A percentile compares a stretch with the other conserved stretches of the same genome.
Conservation (phyloP, 495 filamentous ascomycete genomes). For the Talaromyces stipitatus region DNA sequence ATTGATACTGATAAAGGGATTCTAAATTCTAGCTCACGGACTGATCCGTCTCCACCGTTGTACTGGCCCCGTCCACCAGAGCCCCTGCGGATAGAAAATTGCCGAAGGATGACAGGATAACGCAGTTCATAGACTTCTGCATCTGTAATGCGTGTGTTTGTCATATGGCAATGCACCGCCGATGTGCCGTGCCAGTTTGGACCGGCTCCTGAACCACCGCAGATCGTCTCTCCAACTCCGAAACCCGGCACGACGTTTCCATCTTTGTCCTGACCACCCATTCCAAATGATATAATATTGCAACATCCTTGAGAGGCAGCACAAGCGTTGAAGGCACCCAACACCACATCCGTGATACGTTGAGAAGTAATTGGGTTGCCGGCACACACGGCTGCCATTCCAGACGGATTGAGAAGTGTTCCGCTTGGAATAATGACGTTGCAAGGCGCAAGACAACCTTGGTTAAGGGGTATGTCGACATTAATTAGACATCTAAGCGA, state of each 20-base stretch:
- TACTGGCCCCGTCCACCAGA: conserved; percentile 67
- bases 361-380: conserved; percentile 95
- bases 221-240: conserved; percentile 98
- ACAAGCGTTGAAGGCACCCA: conserved; percentile 84
- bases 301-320: conserved; percentile 88
- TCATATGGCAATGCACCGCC: conserved; percentile 96
- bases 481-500: conserved; percentile 86
- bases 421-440: conserved; percentile 74
- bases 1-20: conserved; percentile 84
- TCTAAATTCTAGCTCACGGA: conserved; percentile 91
- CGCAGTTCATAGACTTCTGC: conserved; percentile 87
- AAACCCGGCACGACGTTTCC: conserved; percentile 78
- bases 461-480: conserved; percentile 94
- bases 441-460: conserved; percentile 87
- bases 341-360: conserved; percentile 87
- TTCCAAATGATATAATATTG: conserved; percentile 67
- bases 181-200: conserved; percentile 80
- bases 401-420: conserved; percentile 78
- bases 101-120: conserved; percentile 79
- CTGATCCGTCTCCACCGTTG: conserved; percentile 78
- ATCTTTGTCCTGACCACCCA: conserved; percentile 45
- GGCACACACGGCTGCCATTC: conserved; percentile 85
- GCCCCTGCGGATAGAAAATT: conserved; percentile 69
- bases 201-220: conserved; percentile 84
- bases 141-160: conserved; percentile 97